phyloP scores from a whole-genome alignment of 345 rosid genomes.

The Adansonia digitata region DNA sequence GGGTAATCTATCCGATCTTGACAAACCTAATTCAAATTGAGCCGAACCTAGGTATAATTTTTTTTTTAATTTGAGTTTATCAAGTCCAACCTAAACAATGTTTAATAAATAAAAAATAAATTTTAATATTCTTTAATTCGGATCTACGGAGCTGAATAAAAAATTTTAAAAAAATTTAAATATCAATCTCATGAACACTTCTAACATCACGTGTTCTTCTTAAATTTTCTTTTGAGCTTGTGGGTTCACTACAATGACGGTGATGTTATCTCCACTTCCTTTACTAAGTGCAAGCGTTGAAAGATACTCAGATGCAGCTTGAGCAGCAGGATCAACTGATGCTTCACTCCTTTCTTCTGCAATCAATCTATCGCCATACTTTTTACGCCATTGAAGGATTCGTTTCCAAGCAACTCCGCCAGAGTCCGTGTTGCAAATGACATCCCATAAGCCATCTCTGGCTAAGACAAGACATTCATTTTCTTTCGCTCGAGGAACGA shows the following conservation, averaged over 20 bases:
- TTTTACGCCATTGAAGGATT: constrained; percentile 58
- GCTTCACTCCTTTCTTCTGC: constrained; percentile 28
- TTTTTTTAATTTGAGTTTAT: too few relatives aligned
- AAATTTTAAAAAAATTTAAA: too few relatives aligned
- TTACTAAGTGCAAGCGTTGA: constrained; percentile 54
- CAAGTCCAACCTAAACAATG: too few relatives aligned
- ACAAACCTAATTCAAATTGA: too few relatives aligned
- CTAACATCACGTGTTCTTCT: too few relatives aligned
- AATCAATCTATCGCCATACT: constrained; percentile 30
- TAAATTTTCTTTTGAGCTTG: constrained; percentile 58
- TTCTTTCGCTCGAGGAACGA: constrained; percentile 46
- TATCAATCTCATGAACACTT: too few relatives aligned
- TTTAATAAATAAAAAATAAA: too few relatives aligned
- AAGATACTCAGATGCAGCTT: constrained; percentile 66
- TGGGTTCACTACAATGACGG: constrained; percentile 60
- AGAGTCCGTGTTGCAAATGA: constrained; percentile 57
- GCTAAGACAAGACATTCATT: constrained; percentile 75
- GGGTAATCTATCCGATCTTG: too few relatives aligned
- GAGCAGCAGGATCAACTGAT: constrained; percentile 57
- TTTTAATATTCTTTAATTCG: too few relatives aligned
- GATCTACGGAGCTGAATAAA: too few relatives aligned
- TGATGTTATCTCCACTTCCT: constrained; percentile 81
- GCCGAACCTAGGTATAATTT: too few relatives aligned
- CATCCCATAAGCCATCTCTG: constrained; percentile 89
- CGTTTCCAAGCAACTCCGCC: constrained; percentile 54